phyloP scores from a whole-genome alignment of 805 yeast genomes.

The Candida golubevii region DNA sequence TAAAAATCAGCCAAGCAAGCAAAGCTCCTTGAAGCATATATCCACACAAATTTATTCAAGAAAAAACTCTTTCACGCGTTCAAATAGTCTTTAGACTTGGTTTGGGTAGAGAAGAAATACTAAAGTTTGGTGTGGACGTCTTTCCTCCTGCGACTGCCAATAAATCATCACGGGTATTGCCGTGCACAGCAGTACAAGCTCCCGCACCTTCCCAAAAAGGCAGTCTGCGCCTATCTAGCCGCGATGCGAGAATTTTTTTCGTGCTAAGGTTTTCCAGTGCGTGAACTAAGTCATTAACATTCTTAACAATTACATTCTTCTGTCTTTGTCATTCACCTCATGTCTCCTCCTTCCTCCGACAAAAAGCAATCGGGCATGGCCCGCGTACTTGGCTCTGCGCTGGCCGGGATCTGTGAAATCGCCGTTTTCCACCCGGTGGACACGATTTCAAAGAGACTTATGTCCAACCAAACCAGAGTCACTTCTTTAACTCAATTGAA shows the following conservation, averaged over 20 bases:
- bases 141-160: too few relatives aligned
- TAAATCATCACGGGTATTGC: too few relatives aligned
- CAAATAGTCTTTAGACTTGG: too few relatives aligned
- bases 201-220: slow-evolving; percentile 4
- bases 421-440: slow-evolving; percentile 98
- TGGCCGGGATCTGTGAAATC: slow-evolving; percentile 96
- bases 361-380: slow-evolving; percentile 87
- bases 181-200: too few relatives aligned
- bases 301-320: too few relatives aligned
- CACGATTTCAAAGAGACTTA: slow-evolving; percentile 92
- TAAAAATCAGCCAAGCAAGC: too few relatives aligned
- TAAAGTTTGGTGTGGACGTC: too few relatives aligned
- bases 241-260: slow-evolving; percentile 13
- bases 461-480: slow-evolving; percentile 75
- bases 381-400: slow-evolving; percentile 93
- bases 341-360: slow-evolving; percentile 39
- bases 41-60: too few relatives aligned
- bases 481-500: slow-evolving; percentile 65
- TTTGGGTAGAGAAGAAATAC: too few relatives aligned
- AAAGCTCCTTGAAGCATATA: too few relatives aligned
- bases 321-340: neutral
- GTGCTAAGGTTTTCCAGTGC: neutral
- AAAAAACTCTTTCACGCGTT: too few relatives aligned
- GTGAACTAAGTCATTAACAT: too few relatives aligned
- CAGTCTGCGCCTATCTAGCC: slow-evolving; percentile 8